phyloP scores from a whole-genome alignment of 1,284 basidiomycete genomes.

The Ganoderma leucocontextum region DNA sequence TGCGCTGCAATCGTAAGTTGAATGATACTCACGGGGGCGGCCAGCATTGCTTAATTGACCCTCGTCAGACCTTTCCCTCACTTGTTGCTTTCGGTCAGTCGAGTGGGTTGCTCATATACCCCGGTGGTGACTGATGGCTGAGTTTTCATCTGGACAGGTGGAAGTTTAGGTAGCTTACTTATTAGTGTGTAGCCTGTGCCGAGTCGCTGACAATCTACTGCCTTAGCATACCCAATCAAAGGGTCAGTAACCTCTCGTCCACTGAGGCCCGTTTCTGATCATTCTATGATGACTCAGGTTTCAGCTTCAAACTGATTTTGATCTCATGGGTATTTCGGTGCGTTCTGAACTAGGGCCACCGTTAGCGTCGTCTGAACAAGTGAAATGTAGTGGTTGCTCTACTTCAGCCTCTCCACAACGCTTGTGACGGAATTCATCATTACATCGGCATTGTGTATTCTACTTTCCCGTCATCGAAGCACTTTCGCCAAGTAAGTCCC shows the following conservation, averaged over 20 bases:
- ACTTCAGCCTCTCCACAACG: conserved; percentile 7
- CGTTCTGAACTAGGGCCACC: background rate
- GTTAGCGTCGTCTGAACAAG: background rate
- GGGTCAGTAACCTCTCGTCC: background rate
- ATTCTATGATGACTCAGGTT: background rate
- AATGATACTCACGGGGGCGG: background rate
- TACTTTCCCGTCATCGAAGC: conserved; percentile 3
- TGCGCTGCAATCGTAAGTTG: conserved; percentile 1
- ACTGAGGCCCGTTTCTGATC: background rate
- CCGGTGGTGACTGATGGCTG: background rate
- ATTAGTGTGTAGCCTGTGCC: background rate
- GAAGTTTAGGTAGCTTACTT: background rate
- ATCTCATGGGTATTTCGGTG: background rate
- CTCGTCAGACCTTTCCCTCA: background rate
- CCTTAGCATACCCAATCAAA: background rate
- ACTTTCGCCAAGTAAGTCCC: background rate
- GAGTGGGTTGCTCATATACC: background rate
- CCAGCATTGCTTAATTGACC: background rate
- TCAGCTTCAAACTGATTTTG: background rate
- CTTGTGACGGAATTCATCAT: conserved; percentile 15
- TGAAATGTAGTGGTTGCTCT: conserved; percentile 16
- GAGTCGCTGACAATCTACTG: background rate
- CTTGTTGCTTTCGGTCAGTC: conserved; percentile 6
- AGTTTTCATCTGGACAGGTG: background rate
- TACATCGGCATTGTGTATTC: conserved; percentile 4